A percentile compares a stretch with the other conserved stretches of the same genome.
Evolutionary conservation across 768 basidiomycete species (phyloP).

Genomic region (Mycena amicta): DNA sequence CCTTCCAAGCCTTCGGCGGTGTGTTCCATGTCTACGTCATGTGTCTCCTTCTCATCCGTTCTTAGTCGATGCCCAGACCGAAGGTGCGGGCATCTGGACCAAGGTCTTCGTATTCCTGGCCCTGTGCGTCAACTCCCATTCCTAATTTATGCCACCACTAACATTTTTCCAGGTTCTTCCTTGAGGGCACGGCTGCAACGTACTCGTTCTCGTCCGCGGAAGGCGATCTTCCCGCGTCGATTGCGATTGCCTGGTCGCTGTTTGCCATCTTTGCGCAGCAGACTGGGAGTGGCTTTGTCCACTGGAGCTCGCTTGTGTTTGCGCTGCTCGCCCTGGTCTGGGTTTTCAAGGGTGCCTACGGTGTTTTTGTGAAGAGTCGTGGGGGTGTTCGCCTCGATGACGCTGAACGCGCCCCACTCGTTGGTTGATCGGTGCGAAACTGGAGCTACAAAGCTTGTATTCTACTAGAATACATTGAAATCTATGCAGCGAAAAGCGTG

Average conservation of each 20-base stretch:
- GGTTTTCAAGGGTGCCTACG: slow-evolving; percentile 76
- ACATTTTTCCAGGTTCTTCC: slow-evolving; percentile 67
- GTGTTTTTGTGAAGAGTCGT: slow-evolving; percentile 50
- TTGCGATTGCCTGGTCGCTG: slow-evolving; percentile 91
- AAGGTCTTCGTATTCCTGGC: slow-evolving; percentile 95
- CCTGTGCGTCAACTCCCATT: slow-evolving; percentile 51
- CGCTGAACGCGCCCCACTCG: slow-evolving; percentile 86
- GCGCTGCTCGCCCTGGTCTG: slow-evolving; percentile 84
- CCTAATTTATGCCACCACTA: slow-evolving; percentile 7
- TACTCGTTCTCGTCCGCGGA: slow-evolving; percentile 91
- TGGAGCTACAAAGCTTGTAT: too few relatives aligned
- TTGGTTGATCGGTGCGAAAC: too few relatives aligned
- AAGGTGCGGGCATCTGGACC: slow-evolving; percentile 83
- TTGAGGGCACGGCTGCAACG: slow-evolving; percentile 88
- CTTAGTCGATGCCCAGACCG: slow-evolving; percentile 57
- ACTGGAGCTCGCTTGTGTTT: slow-evolving; percentile 87
- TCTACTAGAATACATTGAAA: too few relatives aligned
- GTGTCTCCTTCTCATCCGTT: background rate
- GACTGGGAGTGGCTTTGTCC: slow-evolving; percentile 70
- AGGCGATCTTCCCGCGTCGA: slow-evolving; percentile 90
- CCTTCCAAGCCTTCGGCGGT: slow-evolving; percentile 83
- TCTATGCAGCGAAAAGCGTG: too few relatives aligned
- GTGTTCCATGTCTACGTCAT: background rate
- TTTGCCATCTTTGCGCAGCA: slow-evolving; percentile 90
- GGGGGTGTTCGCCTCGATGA: slow-evolving; percentile 70